Conservation (phyloP, 306 rosid genomes). For the Crotalaria pallida region DNA sequence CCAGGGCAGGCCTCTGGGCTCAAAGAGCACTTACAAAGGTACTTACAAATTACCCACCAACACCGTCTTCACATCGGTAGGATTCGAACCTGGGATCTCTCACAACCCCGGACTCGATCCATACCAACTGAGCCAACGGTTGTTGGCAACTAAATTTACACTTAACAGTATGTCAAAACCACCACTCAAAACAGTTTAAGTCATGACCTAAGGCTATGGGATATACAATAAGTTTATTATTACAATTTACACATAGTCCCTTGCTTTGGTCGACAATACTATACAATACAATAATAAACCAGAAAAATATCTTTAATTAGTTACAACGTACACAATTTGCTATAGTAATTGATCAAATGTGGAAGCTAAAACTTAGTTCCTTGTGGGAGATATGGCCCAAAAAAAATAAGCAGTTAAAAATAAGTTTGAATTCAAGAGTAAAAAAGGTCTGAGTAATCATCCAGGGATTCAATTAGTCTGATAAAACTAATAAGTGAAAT, state of each 20-base stretch:
- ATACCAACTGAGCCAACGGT: no score
- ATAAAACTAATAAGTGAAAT: neutral
- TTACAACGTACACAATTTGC: neutral
- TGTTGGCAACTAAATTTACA: neutral
- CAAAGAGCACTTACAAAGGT: no score
- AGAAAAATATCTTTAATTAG: neutral
- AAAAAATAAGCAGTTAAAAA: neutral
- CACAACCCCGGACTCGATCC: no score
- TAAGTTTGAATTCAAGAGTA: neutral
- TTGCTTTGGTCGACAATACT: neutral
- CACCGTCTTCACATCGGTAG: no score
- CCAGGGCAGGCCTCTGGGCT: no score
- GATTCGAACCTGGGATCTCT: no score
- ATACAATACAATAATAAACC: neutral
- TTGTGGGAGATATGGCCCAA: neutral
- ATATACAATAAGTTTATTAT: constrained; percentile 6
- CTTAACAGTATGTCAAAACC: neutral
- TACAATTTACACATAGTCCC: neutral
- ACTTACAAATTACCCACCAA: no score
- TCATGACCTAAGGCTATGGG: neutral
- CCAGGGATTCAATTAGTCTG: neutral
- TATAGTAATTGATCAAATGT: neutral
- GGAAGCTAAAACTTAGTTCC: neutral
- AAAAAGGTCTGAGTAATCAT: neutral
- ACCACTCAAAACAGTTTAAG: neutral